phyloP scores from a whole-genome alignment of 768 basidiomycete genomes.

The Hydnum rufescens region DNA sequence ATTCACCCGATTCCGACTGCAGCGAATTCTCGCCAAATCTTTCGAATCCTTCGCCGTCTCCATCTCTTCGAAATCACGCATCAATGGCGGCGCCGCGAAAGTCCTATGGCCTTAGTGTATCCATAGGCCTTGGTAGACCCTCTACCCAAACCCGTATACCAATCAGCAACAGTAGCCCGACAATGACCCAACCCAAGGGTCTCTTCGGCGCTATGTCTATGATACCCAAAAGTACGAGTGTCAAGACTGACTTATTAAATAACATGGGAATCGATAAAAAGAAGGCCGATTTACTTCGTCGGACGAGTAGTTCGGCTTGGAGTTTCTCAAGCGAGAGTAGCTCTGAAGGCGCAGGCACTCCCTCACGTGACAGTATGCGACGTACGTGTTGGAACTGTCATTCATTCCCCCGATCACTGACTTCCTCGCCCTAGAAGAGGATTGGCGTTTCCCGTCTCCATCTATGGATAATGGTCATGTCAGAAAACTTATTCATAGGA shows the following conservation, averaged over 20 bases:
- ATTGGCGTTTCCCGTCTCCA: too few relatives aligned
- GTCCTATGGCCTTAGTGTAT: neutral
- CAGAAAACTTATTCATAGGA: too few relatives aligned
- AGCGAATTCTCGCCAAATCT: neutral
- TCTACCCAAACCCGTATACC: neutral
- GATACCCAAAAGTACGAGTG: neutral
- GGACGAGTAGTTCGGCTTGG: constrained; percentile 6
- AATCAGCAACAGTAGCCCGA: neutral
- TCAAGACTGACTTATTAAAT: neutral
- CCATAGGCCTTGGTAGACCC: neutral
- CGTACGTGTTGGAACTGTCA: too few relatives aligned
- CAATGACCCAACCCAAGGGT: neutral
- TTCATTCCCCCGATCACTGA: too few relatives aligned
- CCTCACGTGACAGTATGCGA: too few relatives aligned
- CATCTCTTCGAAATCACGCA: constrained; percentile 2
- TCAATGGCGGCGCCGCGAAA: neutral
- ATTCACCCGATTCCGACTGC: constrained; percentile 9
- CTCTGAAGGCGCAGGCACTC: neutral
- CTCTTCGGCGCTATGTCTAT: neutral
- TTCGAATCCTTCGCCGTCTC: neutral
- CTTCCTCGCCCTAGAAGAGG: too few relatives aligned
- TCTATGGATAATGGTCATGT: too few relatives aligned
- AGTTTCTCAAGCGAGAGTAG: constrained; percentile 1
- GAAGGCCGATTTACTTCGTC: constrained; percentile 6
- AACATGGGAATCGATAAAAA: neutral